phyloP scores from a whole-genome alignment of 805 yeast species.

The Candida ortonii region DNA sequence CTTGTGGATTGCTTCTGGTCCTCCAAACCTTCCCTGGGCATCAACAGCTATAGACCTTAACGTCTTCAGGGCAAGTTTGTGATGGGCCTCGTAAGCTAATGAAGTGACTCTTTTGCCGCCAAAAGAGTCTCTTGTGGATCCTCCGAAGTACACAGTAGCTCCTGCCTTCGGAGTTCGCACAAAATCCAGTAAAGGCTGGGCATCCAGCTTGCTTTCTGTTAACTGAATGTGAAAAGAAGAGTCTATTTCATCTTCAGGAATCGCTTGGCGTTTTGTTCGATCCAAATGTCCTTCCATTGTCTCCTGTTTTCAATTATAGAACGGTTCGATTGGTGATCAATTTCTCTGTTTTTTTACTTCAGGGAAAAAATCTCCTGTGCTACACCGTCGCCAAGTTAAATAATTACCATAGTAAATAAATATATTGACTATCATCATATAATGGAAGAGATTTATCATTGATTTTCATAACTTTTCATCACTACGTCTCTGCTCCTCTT shows the following conservation, averaged over 20 bases:
- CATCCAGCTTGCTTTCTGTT: slow-evolving; percentile 21
- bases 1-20: slow-evolving; percentile 32
- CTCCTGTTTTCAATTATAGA: too few relatives aligned
- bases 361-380: too few relatives aligned
- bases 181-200: slow-evolving; percentile 31
- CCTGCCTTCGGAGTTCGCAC: slow-evolving; percentile 45
- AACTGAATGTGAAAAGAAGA: too few relatives aligned
- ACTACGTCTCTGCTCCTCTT: slow-evolving; percentile 8
- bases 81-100: slow-evolving; percentile 47
- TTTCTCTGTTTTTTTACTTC: too few relatives aligned
- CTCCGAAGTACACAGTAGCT: slow-evolving; percentile 48
- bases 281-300: too few relatives aligned
- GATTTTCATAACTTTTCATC: slow-evolving; percentile 17
- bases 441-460: too few relatives aligned
- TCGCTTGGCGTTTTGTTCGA: too few relatives aligned
- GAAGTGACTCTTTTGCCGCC: slow-evolving; percentile 39
- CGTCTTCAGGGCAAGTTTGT: slow-evolving; percentile 39
- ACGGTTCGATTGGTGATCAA: too few relatives aligned
- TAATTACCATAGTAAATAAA: too few relatives aligned
- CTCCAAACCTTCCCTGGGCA: slow-evolving; percentile 29
- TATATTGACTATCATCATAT: too few relatives aligned
- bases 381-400: too few relatives aligned
- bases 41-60: slow-evolving; percentile 34
- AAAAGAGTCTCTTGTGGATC: slow-evolving; percentile 46
- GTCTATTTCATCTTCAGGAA: too few relatives aligned